Percentiles rank a stretch among this genome's conserved stretches.
These are phyloP conservation scores for Pleurozium schreberi DNA, from an alignment of 225 moss, liverwort and hornwort genomes.

Conservation along the genomic window DNA sequence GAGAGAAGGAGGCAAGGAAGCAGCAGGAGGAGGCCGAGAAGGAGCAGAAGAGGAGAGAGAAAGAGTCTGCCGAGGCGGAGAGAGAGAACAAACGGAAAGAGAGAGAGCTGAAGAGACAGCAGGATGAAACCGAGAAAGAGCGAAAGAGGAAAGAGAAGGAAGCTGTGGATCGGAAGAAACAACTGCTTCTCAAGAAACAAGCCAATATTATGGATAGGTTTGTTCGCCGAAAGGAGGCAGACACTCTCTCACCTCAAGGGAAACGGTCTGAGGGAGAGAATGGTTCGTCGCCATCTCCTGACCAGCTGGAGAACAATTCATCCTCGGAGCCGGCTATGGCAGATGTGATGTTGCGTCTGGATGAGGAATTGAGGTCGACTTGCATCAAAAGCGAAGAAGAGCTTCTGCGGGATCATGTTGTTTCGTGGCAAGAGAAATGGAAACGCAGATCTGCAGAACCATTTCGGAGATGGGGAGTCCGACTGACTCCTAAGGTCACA, in stretches of 20 bases:
- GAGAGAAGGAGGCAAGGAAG: constrained; percentile 27
- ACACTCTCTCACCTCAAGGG: neutral
- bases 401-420: constrained; percentile 30
- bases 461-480: constrained; percentile 50
- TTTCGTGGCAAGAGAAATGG: constrained; percentile 35
- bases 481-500: constrained; percentile 48
- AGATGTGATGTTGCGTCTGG: constrained; percentile 32
- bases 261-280: neutral
- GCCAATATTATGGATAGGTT: constrained; percentile 69
- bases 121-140: constrained; percentile 47
- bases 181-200: constrained; percentile 64
- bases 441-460: constrained; percentile 14
- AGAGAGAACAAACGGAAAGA: constrained; percentile 42
- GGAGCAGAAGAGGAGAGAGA: constrained; percentile 41
- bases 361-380: constrained; percentile 22
- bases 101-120: constrained; percentile 35
- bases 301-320: neutral
- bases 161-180: constrained; percentile 41
- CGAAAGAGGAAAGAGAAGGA: constrained; percentile 47
- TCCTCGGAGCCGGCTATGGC: neutral
- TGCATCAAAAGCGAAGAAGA: constrained; percentile 9
- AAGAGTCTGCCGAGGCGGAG: constrained; percentile 18
- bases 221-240: constrained; percentile 45
- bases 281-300: neutral
- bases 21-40: constrained; percentile 40